Conservation (phyloP, 306 rosid species). For the Glycyrrhiza uralensis region DNA sequence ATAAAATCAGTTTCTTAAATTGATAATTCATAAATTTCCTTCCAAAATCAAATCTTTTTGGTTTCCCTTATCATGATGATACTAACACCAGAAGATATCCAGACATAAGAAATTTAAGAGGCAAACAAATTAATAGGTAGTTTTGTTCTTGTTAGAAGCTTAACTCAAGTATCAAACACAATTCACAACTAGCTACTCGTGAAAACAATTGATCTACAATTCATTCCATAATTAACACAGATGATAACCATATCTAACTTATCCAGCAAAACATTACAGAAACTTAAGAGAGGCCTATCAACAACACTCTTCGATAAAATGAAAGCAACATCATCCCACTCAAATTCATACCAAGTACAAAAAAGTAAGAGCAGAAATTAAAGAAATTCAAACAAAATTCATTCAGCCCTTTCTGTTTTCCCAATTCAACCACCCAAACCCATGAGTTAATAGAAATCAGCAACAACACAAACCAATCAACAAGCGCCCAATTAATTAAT, state of each 20-base stretch:
- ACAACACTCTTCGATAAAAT: background rate
- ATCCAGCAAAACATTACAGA: constrained; percentile 1
- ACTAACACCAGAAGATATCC: constrained; percentile 1
- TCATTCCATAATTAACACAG: background rate
- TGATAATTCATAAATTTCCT: constrained; percentile 10
- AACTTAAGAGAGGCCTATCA: background rate
- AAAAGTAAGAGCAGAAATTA: constrained; percentile 16
- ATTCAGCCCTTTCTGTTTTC: background rate
- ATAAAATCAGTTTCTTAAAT: constrained; percentile 15
- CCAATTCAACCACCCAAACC: constrained; percentile 9
- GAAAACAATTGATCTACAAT: background rate
- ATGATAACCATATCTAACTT: background rate
- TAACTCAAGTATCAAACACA: background rate
- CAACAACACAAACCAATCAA: constrained; percentile 20
- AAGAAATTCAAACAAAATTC: background rate
- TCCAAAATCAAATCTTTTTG: background rate
- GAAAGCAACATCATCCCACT: background rate
- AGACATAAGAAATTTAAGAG: background rate
- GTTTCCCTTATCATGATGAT: background rate
- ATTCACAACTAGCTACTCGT: background rate
- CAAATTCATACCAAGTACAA: background rate
- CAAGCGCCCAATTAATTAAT: background rate
- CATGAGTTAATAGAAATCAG: constrained; percentile 15
- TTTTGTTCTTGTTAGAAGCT: background rate
- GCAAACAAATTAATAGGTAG: background rate